These are phyloP conservation scores for Vigna angularis DNA, from an alignment of 306 rosid genomes.

Conservation along the genomic window DNA sequence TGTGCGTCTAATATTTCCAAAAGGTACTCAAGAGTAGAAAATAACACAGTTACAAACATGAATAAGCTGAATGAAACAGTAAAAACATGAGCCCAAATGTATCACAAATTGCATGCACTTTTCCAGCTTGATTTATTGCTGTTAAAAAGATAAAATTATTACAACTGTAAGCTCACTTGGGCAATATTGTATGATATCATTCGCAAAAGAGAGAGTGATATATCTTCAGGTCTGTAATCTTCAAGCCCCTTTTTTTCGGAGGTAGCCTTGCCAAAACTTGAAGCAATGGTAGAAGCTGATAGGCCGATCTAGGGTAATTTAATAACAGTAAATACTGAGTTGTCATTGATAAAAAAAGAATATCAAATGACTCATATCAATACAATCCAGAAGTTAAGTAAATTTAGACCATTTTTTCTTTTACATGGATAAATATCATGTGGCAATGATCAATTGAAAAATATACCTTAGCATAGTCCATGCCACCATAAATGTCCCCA, in stretches of 20 bases:
- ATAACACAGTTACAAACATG: neutral
- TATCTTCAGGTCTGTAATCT: slow-evolving; percentile 89
- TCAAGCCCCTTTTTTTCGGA: slow-evolving; percentile 76
- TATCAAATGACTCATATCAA: slow-evolving; percentile 18
- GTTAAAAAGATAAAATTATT: slow-evolving; percentile 22
- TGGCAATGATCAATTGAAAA: slow-evolving; percentile 24
- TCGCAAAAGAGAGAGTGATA: slow-evolving; percentile 83
- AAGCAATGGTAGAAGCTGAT: slow-evolving; percentile 86
- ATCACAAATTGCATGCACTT: slow-evolving; percentile 14
- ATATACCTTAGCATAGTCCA: slow-evolving; percentile 85
- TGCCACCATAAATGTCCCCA: slow-evolving; percentile 92
- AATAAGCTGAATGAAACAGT: slow-evolving; percentile 33
- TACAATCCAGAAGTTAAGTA: slow-evolving; percentile 22
- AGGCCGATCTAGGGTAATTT: slow-evolving; percentile 71
- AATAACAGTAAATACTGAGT: slow-evolving; percentile 29
- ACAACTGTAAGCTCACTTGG: slow-evolving; percentile 59
- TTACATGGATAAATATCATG: neutral
- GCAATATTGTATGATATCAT: slow-evolving; percentile 95
- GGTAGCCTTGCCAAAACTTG: slow-evolving; percentile 91
- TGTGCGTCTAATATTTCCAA: slow-evolving; percentile 19
- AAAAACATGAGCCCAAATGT: slow-evolving; percentile 1
- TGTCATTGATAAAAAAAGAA: slow-evolving; percentile 31
- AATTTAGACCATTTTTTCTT: neutral
- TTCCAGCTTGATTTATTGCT: neutral
- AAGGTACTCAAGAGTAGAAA: neutral